Percentiles rank a stretch among this genome's conserved stretches.
phyloP scores from a whole-genome alignment of 805 yeast genomes.

The Jamesozyma lodderae region DNA sequence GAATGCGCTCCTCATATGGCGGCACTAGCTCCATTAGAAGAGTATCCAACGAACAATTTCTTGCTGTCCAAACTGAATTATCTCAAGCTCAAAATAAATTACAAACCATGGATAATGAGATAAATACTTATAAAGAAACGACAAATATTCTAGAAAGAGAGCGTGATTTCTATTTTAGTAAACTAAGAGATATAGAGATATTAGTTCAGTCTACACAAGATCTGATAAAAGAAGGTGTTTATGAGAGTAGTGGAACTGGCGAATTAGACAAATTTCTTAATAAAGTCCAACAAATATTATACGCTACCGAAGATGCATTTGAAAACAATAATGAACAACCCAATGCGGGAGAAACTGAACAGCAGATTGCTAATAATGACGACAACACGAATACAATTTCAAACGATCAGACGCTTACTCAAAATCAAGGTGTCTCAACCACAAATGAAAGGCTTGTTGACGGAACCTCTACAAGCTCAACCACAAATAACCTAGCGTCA shows the following conservation, averaged over 20 bases:
- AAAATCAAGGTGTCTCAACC: background rate
- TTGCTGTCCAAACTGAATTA: slow-evolving; percentile 37
- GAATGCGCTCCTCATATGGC: slow-evolving; percentile 19
- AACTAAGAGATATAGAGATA: slow-evolving; percentile 81
- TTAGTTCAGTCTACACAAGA: slow-evolving; percentile 58
- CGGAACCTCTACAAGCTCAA: background rate
- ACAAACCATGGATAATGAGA: slow-evolving; percentile 34
- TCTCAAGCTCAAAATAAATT: slow-evolving; percentile 37
- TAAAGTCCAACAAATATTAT: slow-evolving; percentile 67
- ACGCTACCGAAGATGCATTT: slow-evolving; percentile 78
- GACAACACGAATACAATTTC: background rate
- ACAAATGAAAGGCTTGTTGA: background rate
- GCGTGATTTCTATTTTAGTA: slow-evolving; percentile 83
- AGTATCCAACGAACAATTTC: slow-evolving; percentile 22
- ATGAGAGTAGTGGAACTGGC: slow-evolving; percentile 25
- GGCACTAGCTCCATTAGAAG: slow-evolving; percentile 18
- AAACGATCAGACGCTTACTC: background rate
- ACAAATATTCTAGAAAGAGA: slow-evolving; percentile 68
- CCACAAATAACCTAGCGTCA: background rate
- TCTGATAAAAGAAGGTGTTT: slow-evolving; percentile 36
- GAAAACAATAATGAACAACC: slow-evolving; percentile 42
- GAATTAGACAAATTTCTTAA: slow-evolving; percentile 38
- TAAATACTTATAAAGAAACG: slow-evolving; percentile 47
- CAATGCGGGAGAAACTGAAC: too few species aligned
- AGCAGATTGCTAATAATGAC: too few species aligned